Base-by-base conservation (phyloP, 2,329 filamentous ascomycete genomes). In the Fusarium dlaminii region DNA sequence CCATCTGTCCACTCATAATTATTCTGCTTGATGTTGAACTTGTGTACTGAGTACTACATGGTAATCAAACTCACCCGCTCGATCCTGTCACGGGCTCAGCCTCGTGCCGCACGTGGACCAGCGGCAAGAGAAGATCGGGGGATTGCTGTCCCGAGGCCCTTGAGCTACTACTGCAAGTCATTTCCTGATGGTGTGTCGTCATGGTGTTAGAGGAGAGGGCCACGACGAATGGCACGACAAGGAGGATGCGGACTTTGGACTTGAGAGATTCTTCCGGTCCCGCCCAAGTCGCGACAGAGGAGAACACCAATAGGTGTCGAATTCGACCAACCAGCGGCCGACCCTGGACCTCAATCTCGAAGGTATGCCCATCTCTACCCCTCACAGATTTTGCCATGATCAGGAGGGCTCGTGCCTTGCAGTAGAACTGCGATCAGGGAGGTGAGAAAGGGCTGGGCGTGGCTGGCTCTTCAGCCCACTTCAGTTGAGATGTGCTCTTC, bases 101-200 rank as follows among this genome's bases (percentile, higher is more conserved):
- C 67, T 75, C 62, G 64, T 63, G 42, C 61, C 70, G 59, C 66
- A 66, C 62, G 63, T 51, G 70, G 70, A 58, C 55, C 61, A 66
- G 30, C 60, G 40, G 36, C 43, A 54, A 36, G 49, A 46, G 42
- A 49, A 43, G 51, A 51, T 48, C 43, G 62, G 57, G 55, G 43
- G 40, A 62, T 51, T 46, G 42, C 63, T 63, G 55, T 59, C 24
- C 60, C 36, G 60, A 64, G 43, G 40, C 45, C 42, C 42, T 60
- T 20, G 58, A 73, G 45, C 73, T 70, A 66, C 52, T 63, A 54
- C 70, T 77, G 75, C 75, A 77, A 74, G 75, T 76, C 75, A 77
- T 77, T 58, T 49, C 43, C 46, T 73, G 55, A 63, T 57, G 39
- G 59, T 68, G 59, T 68, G 63, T 54, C 58, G 58, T 62, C 46